Conservation (phyloP, 345 rosid genomes). For the Reutealis trisperma region DNA sequence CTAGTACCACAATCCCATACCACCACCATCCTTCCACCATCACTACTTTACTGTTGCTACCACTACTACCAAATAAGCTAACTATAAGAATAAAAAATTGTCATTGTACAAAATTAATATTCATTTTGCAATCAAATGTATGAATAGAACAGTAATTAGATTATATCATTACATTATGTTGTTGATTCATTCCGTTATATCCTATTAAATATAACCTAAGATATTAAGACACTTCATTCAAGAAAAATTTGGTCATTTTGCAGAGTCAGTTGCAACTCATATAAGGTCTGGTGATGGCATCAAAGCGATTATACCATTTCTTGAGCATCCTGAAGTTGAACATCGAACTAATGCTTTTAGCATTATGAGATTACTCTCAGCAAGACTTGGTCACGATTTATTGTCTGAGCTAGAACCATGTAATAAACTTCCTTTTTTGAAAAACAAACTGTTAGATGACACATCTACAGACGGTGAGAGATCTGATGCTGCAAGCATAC, state of each 20-base stretch:
- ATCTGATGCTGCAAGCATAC: constrained; percentile 45
- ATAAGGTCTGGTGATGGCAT: constrained; percentile 39
- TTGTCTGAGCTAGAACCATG: constrained; percentile 27
- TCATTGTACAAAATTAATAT: neutral
- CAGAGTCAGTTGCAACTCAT: constrained; percentile 38
- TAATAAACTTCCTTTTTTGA: constrained; percentile 32
- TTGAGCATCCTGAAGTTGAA: constrained; percentile 37
- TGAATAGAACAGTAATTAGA: neutral
- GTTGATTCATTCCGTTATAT: neutral
- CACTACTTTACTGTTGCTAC: too few species aligned
- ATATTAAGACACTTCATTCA: neutral
- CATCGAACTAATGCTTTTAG: constrained; percentile 37
- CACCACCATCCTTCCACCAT: neutral
- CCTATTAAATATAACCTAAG: neutral
- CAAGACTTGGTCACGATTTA: constrained; percentile 37
- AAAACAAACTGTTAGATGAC: constrained; percentile 36
- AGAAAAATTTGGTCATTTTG: neutral
- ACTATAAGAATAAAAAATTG: neutral
- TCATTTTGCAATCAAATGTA: neutral
- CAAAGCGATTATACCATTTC: constrained; percentile 28
- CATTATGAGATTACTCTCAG: constrained; percentile 39
- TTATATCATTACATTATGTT: too few species aligned
- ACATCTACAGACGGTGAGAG: constrained; percentile 41
- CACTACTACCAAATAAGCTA: too few species aligned
- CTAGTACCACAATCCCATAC: neutral